These are phyloP conservation scores for Phytophthora constricta DNA, from an alignment of 352 stramenopile genomes.

Conservation along the genomic window DNA sequence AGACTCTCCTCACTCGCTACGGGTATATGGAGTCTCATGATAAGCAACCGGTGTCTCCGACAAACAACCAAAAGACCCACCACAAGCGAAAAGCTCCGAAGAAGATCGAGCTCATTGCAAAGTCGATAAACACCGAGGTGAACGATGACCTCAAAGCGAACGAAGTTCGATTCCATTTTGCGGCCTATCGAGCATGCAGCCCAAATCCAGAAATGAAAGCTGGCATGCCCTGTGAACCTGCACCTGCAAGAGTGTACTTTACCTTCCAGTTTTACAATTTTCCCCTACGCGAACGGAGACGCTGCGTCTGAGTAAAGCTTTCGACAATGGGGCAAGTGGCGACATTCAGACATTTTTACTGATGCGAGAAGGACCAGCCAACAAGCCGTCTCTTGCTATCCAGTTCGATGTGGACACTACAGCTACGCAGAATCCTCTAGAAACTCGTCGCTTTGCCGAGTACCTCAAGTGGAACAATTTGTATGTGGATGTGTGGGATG, in stretches of 20 bases:
- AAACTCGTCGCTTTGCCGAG: constrained; percentile 79
- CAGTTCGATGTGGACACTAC: constrained; percentile 85
- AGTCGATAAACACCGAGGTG: constrained; percentile 75
- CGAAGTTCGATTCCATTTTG: constrained; percentile 93
- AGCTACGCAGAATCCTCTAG: constrained; percentile 54
- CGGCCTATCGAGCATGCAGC: constrained; percentile 64
- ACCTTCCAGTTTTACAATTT: constrained; percentile 95
- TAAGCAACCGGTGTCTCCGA: constrained; percentile 22
- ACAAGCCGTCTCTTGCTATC: constrained; percentile 73
- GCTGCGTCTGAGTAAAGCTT: constrained; percentile 65
- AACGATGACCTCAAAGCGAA: constrained; percentile 79
- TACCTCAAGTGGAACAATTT: constrained; percentile 89
- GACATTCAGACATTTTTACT: constrained; percentile 60
- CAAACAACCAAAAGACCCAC: constrained; percentile 26
- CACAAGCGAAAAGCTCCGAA: constrained; percentile 10
- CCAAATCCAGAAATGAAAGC: constrained; percentile 9
- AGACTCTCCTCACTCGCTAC: constrained; percentile 83
- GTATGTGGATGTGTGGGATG: constrained; percentile 94
- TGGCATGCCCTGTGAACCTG: constrained; percentile 3
- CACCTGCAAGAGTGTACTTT: constrained; percentile 78
- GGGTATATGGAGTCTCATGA: constrained; percentile 79
- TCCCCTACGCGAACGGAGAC: constrained; percentile 88
- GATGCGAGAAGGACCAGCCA: constrained; percentile 65
- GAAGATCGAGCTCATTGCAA: constrained; percentile 22
- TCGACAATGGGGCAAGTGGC: constrained; percentile 37